Evolutionary conservation across 2,329 filamentous ascomycete species (phyloP).

Genomic region (Ceratocystis colombiana): DNA sequence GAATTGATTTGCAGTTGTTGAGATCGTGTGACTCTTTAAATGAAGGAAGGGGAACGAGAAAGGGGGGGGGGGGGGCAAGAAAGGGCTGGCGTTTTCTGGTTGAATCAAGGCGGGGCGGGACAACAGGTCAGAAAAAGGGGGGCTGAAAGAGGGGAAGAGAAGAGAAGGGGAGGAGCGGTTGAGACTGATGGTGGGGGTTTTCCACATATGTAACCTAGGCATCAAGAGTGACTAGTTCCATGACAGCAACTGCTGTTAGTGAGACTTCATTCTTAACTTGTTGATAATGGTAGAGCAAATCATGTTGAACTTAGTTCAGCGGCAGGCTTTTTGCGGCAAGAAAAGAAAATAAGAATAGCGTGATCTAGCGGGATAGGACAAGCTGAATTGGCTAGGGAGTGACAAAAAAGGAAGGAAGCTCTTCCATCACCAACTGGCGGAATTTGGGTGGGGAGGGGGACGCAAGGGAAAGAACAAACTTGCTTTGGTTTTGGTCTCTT

Average conservation of each 20-base stretch:
- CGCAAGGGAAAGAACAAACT: neutral
- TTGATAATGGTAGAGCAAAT: no score
- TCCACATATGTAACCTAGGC: no score
- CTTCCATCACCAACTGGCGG: neutral
- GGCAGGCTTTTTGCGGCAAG: no score
- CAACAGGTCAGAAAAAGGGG: neutral
- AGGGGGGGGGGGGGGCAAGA: neutral
- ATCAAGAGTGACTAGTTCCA: no score
- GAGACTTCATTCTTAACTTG: no score
- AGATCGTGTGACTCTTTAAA: conserved; percentile 1
- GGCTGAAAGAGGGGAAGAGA: neutral
- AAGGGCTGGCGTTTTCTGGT: conserved; percentile 2
- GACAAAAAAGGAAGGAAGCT: neutral
- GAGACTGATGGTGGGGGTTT: neutral
- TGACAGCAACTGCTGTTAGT: neutral
- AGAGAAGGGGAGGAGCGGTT: neutral
- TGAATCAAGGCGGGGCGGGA: neutral
- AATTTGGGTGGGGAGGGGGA: neutral
- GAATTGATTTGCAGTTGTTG: conserved; percentile 9
- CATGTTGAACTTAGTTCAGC: no score
- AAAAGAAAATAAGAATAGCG: no score
- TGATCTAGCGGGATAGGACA: no score
- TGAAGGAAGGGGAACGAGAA: neutral
- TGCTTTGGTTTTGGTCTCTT: no score
- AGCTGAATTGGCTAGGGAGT: neutral